Conservation (phyloP, 176 grass and related monocot species). For the Hyparrhenia diplandra region DNA sequence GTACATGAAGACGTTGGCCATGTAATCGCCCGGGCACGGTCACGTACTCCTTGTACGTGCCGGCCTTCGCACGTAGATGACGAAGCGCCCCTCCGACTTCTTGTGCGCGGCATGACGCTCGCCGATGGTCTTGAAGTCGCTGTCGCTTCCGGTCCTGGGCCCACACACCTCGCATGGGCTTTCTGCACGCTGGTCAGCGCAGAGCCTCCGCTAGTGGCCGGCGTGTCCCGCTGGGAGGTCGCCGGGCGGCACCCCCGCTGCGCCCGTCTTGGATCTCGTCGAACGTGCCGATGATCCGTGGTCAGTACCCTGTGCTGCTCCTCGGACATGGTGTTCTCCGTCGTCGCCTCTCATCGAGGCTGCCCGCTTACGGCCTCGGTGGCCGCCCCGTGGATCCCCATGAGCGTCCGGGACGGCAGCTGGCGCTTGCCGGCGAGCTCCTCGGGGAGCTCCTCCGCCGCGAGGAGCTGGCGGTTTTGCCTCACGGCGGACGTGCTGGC, state of each 20-base stretch:
- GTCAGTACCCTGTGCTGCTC: constrained; percentile 15
- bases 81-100: constrained; percentile 34
- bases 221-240: constrained; percentile 56
- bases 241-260: not conserved
- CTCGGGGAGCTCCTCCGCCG: constrained; percentile 13
- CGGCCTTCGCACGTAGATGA: constrained; percentile 91
- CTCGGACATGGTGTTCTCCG: not conserved
- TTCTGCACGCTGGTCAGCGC: constrained; percentile 4
- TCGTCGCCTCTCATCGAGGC: constrained; percentile 16
- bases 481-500: constrained; percentile 26
- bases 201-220: constrained; percentile 57
- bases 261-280: constrained; percentile 29
- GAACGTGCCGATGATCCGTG: constrained; percentile 26
- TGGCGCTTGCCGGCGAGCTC: constrained; percentile 6
- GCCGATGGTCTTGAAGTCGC: constrained; percentile 77
- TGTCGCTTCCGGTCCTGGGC: constrained; percentile 84
- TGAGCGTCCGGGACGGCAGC: constrained; percentile 21
- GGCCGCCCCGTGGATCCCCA: constrained; percentile 5
- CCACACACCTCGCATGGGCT: constrained; percentile 71
- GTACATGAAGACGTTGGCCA: constrained; percentile 77
- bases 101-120: constrained; percentile 60
- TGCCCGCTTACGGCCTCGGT: constrained; percentile 32
- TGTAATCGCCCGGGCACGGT: constrained; percentile 27
- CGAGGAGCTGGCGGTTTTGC: constrained; percentile 33
- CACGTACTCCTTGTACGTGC: constrained; percentile 77